Evolutionary conservation across 1,284 basidiomycete species (phyloP).

Genomic region (Austroboletus novae-zelandiae): DNA sequence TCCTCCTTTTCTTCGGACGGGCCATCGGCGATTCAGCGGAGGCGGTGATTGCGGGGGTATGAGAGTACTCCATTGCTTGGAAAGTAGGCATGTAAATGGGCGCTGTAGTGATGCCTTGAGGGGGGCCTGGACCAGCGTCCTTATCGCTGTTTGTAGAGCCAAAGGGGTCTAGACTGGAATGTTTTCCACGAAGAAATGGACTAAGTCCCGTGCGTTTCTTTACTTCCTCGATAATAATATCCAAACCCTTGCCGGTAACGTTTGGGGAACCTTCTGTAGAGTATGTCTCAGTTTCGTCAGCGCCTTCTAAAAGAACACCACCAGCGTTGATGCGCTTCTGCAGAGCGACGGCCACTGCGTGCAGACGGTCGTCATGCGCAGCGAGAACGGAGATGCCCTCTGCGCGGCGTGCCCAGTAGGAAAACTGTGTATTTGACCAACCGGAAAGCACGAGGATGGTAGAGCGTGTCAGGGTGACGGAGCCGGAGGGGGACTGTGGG

Average conservation of each 20-base stretch:
- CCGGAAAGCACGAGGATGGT: slow-evolving; percentile 46
- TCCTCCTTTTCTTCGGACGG: slow-evolving; percentile 36
- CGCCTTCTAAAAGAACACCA: slow-evolving; percentile 31
- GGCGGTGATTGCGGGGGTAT: slow-evolving; percentile 32
- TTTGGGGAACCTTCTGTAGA: slow-evolving; percentile 28
- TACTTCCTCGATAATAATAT: slow-evolving; percentile 47
- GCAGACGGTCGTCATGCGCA: slow-evolving; percentile 39
- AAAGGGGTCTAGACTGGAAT: slow-evolving; percentile 50
- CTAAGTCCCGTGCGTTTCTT: slow-evolving; percentile 47
- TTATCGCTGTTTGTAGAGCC: slow-evolving; percentile 40
- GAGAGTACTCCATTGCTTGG: slow-evolving; percentile 45
- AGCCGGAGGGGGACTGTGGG: slow-evolving; percentile 38
- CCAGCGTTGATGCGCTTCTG: slow-evolving; percentile 40
- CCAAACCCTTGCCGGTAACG: slow-evolving; percentile 48
- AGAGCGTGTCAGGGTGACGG: slow-evolving; percentile 45
- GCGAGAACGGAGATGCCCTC: slow-evolving; percentile 48
- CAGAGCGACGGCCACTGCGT: slow-evolving; percentile 40
- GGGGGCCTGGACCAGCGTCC: slow-evolving; percentile 33
- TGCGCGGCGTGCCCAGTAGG: slow-evolving; percentile 48
- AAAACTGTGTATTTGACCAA: slow-evolving; percentile 53
- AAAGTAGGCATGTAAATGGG: slow-evolving; percentile 47
- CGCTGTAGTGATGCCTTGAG: slow-evolving; percentile 23
- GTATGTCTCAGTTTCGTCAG: slow-evolving; percentile 24
- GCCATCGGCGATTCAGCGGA: slow-evolving; percentile 27
- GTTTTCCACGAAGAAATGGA: slow-evolving; percentile 49